Conservation (phyloP, 2,329 filamentous ascomycete species). For the Fusarium sp. region DNA sequence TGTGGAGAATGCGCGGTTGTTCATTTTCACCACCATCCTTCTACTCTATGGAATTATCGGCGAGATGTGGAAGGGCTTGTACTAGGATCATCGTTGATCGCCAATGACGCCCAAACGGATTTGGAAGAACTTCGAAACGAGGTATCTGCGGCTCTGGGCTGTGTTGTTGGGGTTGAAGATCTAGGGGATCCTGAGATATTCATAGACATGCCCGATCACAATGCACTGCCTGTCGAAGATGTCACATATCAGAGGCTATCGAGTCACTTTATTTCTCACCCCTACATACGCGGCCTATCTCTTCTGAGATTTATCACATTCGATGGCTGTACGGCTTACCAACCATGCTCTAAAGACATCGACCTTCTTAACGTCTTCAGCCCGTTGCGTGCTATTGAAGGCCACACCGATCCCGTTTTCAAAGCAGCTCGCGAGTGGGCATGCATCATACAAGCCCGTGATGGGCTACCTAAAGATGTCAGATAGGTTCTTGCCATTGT, state of each 20-base stretch:
- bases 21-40: conserved; percentile 40
- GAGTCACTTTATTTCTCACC: conserved; percentile 43
- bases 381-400: conserved; percentile 41
- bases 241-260: conserved; percentile 42
- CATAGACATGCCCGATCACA: conserved; percentile 1
- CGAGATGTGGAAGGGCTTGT: conserved; percentile 33
- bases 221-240: conserved; percentile 45
- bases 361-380: conserved; percentile 42
- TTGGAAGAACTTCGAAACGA: neutral
- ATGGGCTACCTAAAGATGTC: conserved; percentile 47
- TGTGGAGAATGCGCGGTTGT: conserved; percentile 54
- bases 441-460: conserved; percentile 47
- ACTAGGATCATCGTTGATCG: neutral
- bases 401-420: conserved; percentile 45
- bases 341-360: conserved; percentile 49
- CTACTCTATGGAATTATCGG: conserved; percentile 39
- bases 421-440: conserved; percentile 51
- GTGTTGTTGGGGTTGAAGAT: neutral
- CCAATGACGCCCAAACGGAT: neutral
- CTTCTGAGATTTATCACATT: conserved; percentile 50
- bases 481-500: conserved; percentile 52
- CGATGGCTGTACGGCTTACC: conserved; percentile 45
- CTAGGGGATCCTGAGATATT: neutral
- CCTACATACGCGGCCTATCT: conserved; percentile 34
- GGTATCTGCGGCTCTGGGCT: neutral